Conservation (phyloP, 2,329 filamentous ascomycete species). For the Colletotrichum lindemuthianum region DNA sequence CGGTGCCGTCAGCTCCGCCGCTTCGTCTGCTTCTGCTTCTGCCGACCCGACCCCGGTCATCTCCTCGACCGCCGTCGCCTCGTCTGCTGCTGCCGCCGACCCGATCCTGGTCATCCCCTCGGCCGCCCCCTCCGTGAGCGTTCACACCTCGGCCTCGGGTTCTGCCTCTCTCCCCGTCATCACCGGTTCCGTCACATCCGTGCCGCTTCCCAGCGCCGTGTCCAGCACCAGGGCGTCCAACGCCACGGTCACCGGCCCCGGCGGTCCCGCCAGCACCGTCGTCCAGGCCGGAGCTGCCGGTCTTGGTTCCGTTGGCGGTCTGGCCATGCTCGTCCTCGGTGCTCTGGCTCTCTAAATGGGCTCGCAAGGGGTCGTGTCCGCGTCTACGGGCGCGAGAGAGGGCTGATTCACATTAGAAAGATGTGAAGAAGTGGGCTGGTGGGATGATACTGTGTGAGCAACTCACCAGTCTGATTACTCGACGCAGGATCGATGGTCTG, state of each 20-base stretch:
- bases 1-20: constrained; percentile 12
- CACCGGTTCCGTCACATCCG: constrained; percentile 27
- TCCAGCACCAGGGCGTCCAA: constrained; percentile 8
- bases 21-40: not conserved
- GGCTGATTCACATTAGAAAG: not conserved
- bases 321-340: constrained; percentile 33
- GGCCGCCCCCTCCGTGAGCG: constrained; percentile 19
- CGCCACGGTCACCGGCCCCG: constrained; percentile 29
- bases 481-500: not conserved
- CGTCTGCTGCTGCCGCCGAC: constrained; percentile 6
- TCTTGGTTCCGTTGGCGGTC: constrained; percentile 29
- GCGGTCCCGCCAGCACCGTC: constrained; percentile 9
- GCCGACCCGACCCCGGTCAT: constrained; percentile 6
- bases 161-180: constrained; percentile 10
- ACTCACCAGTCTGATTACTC: not conserved
- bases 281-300: constrained; percentile 32
- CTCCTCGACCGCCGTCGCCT: constrained; percentile 9
- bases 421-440: constrained; percentile 3
- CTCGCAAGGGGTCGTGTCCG: not conserved
- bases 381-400: not conserved
- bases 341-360: constrained; percentile 33
- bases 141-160: constrained; percentile 20
- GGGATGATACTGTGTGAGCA: constrained; percentile 17
- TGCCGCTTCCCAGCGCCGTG: constrained; percentile 19
- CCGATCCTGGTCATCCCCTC: constrained; percentile 19